Evolutionary conservation across 768 basidiomycete species (phyloP), one percentile per base, ranked within the genome.

Genomic region (Hypsizygus marmoreus): DNA sequence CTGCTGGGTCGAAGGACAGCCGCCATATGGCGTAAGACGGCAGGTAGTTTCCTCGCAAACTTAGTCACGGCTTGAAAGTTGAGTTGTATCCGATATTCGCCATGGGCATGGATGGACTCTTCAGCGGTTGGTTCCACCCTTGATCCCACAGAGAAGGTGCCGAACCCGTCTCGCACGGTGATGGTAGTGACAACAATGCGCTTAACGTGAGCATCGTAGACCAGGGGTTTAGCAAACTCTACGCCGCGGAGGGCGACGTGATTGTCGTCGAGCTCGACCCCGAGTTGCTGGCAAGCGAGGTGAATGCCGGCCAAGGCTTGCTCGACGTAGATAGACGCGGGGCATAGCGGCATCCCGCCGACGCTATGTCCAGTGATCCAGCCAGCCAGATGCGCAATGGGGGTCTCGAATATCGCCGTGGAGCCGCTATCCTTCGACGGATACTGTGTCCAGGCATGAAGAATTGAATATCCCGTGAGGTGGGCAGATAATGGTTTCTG

Each of bases 281-380:
- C 56, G 22, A 68, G 56, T 14, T 73, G 60, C 9, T 59, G 60
- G 19, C 59, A 58, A 3, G 71, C 55, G 24, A 77, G 65, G 23
- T 66, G 47, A 9, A 78, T 64, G 1, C 74, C 77, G 5, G 77
- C 73, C 26, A 77, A 61, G 0, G 69, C 77, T 31, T 80, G 73
- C 51, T 86, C 83, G 10, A 81, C 57, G 51, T 85, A 85, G 1
- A 86, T 74, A 0, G 83, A 85, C 1, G 81, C 85, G 8, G 86
- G 84, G 51, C 84, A 86, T 4, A 86, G 68, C 0, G 80, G 69
- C 25, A 71, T 44, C 4, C 73, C 78, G 5, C 70, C 76, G 6
- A 87, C 83, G n/a, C 57, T 67, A 46, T 88, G 86, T 0, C 84
- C 82, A 16, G 60, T 49, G 6, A 88, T 80, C 45, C 69, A 73